Evolutionary conservation across 495 filamentous ascomycete species (phyloP).

Genomic region (Lophiotrema nucula): DNA sequence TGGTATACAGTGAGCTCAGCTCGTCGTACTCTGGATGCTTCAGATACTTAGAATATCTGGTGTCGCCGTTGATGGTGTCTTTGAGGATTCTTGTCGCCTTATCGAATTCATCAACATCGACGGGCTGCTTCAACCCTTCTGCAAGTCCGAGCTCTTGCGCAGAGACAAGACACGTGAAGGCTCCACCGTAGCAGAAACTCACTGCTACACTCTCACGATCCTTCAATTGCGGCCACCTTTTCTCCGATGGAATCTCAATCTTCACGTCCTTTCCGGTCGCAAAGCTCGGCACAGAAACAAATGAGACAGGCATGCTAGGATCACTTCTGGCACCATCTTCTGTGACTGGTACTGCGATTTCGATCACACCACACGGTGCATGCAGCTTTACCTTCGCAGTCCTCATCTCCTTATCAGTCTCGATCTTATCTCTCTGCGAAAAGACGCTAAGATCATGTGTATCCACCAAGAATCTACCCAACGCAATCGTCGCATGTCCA

Average conservation of each 20-base stretch:
- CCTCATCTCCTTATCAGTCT: background rate
- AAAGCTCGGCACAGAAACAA: background rate
- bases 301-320: background rate
- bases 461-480: conserved; percentile 27
- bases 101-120: background rate
- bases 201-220: conserved; percentile 4
- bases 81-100: background rate
- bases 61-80: background rate
- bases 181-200: conserved; percentile 3
- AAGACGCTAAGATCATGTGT: conserved; percentile 5
- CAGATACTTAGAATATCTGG: background rate
- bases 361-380: background rate
- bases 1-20: background rate
- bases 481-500: conserved; percentile 30
- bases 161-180: background rate
- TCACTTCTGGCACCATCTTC: background rate
- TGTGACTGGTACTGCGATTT: background rate
- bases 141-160: background rate
- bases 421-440: background rate
- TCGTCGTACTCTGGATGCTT: background rate
- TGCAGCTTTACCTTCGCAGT: background rate
- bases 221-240: background rate
- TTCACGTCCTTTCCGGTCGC: background rate
- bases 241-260: background rate
- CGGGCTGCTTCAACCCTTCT: background rate